phyloP scores from a whole-genome alignment of 106 monocot species.

The Dioscorea zingiberensis region DNA sequence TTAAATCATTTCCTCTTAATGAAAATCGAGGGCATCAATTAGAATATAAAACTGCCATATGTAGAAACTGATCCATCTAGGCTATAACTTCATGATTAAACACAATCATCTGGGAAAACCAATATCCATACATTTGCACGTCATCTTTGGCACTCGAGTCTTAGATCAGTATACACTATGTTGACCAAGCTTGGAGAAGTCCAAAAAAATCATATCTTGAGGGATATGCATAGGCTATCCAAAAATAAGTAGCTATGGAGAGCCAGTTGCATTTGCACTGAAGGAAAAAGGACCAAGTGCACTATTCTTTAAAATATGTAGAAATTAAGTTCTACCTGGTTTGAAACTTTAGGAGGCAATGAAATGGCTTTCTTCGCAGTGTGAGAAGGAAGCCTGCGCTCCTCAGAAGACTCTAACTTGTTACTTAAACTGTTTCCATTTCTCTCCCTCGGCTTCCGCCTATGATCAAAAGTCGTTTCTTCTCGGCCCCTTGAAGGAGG shows the following conservation, averaged over 20 bases:
- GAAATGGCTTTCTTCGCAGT: conserved; percentile 26
- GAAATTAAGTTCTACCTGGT: conserved; percentile 23
- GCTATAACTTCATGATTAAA: too few relatives aligned
- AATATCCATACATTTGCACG: too few relatives aligned
- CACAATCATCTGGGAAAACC: too few relatives aligned
- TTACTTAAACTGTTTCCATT: conserved; percentile 16
- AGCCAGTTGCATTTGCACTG: too few relatives aligned
- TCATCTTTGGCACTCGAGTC: not conserved
- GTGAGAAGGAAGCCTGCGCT: conserved; percentile 24
- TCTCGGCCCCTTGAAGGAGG: not conserved
- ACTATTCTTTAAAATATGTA: not conserved
- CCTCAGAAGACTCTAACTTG: conserved; percentile 21
- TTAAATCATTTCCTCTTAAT: too few relatives aligned
- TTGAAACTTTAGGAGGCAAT: conserved; percentile 34
- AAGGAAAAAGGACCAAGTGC: not conserved
- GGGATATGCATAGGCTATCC: too few relatives aligned
- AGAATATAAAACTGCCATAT: too few relatives aligned
- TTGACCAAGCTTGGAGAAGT: not conserved
- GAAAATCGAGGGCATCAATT: too few relatives aligned
- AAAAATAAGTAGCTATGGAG: too few relatives aligned
- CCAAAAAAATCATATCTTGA: not conserved
- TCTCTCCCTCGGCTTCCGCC: conserved; percentile 9
- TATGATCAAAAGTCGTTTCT: conserved; percentile 2
- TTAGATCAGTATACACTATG: not conserved
- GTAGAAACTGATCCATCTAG: too few relatives aligned